phyloP scores from a whole-genome alignment of 371 early-diverging fungal genomes.

The Amoeboaphelidium occidentale region DNA sequence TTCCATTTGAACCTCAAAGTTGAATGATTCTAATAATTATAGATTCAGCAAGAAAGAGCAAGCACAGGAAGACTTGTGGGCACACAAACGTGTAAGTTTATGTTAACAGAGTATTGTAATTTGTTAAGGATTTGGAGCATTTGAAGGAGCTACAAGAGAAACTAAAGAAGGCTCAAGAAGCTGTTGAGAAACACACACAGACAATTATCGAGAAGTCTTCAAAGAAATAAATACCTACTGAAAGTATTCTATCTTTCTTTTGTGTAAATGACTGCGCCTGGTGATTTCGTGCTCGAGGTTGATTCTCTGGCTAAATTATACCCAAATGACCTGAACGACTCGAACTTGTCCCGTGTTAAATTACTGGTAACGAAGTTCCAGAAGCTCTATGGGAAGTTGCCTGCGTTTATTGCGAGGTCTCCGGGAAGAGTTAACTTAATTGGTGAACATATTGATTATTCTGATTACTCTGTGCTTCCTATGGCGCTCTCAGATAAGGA shows the following conservation, averaged over 20 bases:
- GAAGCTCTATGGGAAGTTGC: constrained; percentile 27
- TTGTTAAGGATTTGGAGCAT: not conserved
- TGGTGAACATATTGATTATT: constrained; percentile 89
- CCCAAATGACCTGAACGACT: too few relatives aligned
- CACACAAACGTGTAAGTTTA: too few relatives aligned
- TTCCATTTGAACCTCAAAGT: too few relatives aligned
- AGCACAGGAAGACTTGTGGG: not conserved
- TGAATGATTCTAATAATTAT: not conserved
- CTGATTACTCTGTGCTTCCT: constrained; percentile 75
- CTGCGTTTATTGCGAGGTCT: constrained; percentile 57
- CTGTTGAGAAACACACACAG: not conserved
- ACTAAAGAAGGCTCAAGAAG: not conserved
- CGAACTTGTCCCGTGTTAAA: too few relatives aligned
- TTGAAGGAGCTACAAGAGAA: not conserved
- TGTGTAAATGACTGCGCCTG: constrained; percentile 21
- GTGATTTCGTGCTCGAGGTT: too few relatives aligned
- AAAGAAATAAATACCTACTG: not conserved
- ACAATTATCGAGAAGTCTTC: not conserved
- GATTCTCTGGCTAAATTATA: too few relatives aligned
- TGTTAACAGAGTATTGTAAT: too few relatives aligned
- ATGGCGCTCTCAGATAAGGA: constrained; percentile 47
- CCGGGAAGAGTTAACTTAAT: constrained; percentile 88
- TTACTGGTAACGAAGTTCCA: constrained; percentile 29
- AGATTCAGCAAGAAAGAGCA: not conserved
- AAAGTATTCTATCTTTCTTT: too few relatives aligned